These are phyloP conservation scores for Fraxinus latifolia DNA, from an alignment of 305 asterid species.

Conservation along the genomic window DNA sequence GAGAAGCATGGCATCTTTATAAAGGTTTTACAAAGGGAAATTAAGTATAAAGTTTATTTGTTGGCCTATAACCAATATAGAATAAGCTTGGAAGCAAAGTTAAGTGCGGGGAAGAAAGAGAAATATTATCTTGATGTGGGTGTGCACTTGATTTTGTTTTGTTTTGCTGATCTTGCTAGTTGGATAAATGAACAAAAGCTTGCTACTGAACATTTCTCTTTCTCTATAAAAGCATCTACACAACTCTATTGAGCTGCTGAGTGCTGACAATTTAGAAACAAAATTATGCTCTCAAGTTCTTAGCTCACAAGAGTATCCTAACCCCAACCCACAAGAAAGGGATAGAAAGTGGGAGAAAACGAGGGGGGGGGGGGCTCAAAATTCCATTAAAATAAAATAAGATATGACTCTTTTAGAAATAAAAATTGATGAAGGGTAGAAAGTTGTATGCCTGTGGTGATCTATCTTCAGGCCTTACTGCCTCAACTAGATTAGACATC, in stretches of 20 bases:
- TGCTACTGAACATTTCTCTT: not conserved
- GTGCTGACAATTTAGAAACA: not conserved
- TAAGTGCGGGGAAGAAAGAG: not conserved
- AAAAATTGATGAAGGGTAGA: not conserved
- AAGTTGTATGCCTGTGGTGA: not conserved
- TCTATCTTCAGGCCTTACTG: not conserved
- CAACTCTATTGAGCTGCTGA: not conserved
- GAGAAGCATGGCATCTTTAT: not conserved
- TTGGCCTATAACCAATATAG: not conserved
- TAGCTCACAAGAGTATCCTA: not conserved
- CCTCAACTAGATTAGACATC: not conserved
- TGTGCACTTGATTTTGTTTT: not conserved
- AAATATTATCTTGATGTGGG: not conserved
- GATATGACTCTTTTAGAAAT: conserved; percentile 3
- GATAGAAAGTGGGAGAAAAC: not conserved
- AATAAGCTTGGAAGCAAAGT: not conserved
- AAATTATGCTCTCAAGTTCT: not conserved
- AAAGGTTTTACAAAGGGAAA: not conserved
- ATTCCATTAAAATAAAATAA: not conserved
- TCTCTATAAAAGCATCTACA: not conserved
- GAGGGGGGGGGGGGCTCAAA: not conserved
- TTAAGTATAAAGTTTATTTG: not conserved
- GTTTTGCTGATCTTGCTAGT: not conserved
- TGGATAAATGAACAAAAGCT: not conserved
- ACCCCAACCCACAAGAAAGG: not conserved